Evolutionary conservation across 192 early-diverging fungal genomes (phyloP).

Genomic region (Cladochytrium replicatum): DNA sequence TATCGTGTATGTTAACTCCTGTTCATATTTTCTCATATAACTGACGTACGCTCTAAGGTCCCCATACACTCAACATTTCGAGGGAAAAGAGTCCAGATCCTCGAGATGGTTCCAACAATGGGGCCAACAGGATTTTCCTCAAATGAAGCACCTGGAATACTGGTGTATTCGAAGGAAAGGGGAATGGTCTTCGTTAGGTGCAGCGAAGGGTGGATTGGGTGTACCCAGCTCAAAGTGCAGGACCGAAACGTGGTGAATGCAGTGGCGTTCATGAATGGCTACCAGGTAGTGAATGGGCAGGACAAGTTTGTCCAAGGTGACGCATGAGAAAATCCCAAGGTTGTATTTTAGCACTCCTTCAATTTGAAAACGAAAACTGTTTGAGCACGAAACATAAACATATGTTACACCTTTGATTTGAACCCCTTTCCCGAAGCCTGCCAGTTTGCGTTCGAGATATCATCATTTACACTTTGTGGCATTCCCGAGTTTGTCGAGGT

Average conservation of each 20-base stretch:
- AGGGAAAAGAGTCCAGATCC: constrained; percentile 33
- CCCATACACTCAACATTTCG: constrained; percentile 41
- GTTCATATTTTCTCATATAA: constrained; percentile 6
- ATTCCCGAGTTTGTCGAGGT: neutral
- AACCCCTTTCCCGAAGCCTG: too few species aligned
- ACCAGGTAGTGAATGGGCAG: too few species aligned
- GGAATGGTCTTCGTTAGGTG: constrained; percentile 40
- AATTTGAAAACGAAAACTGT: too few species aligned
- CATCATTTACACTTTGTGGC: too few species aligned
- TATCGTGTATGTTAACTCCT: constrained; percentile 46
- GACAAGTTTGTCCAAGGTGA: too few species aligned
- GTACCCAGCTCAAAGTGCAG: constrained; percentile 44
- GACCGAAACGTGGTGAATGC: constrained; percentile 43
- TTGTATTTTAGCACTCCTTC: too few species aligned
- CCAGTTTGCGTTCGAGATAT: too few species aligned
- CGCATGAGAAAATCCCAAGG: too few species aligned
- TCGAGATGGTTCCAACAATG: constrained; percentile 12
- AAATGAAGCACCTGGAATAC: constrained; percentile 28
- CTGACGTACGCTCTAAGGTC: constrained; percentile 22
- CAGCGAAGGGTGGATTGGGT: constrained; percentile 40
- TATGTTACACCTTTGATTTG: too few species aligned
- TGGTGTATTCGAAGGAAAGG: constrained; percentile 18
- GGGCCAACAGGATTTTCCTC: neutral
- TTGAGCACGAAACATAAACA: too few species aligned
- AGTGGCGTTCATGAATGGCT: constrained; percentile 66